Conservation (phyloP, 768 basidiomycete species). For the Suillus plorans region DNA sequence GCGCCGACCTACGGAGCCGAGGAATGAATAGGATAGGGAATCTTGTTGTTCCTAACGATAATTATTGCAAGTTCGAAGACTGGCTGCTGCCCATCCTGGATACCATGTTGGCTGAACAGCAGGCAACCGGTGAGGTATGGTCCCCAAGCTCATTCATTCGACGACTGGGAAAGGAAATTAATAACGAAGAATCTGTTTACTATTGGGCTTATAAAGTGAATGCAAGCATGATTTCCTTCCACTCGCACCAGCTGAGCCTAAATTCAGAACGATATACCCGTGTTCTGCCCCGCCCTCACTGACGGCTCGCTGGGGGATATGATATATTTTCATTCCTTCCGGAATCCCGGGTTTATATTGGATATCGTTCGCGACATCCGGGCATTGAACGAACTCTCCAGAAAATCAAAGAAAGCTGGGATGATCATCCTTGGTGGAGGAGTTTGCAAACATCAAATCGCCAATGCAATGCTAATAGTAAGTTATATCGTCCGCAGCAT, state of each 20-base stretch:
- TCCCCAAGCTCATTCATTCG: slow-evolving; percentile 92
- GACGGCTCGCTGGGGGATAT: slow-evolving; percentile 99
- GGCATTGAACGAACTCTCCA: slow-evolving; percentile 82
- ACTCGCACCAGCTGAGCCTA: slow-evolving; percentile 23
- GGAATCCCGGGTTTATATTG: slow-evolving; percentile 76
- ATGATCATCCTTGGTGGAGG: slow-evolving; percentile 99
- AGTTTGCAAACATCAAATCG: slow-evolving; percentile 99
- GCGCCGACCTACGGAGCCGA: slow-evolving; percentile 77
- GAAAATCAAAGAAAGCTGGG: slow-evolving; percentile 89
- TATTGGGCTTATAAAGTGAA: slow-evolving; percentile 99
- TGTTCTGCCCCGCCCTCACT: slow-evolving; percentile 97
- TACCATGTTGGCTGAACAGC: slow-evolving; percentile 86
- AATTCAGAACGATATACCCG: slow-evolving; percentile 91
- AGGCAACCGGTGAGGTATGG: slow-evolving; percentile 69
- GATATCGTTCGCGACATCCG: slow-evolving; percentile 97
- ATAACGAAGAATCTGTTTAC: slow-evolving; percentile 96
- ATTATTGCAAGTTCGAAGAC: slow-evolving; percentile 99
- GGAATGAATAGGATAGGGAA: slow-evolving; percentile 99
- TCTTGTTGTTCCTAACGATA: slow-evolving; percentile 94
- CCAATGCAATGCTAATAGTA: slow-evolving; percentile 99
- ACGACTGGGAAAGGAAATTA: slow-evolving; percentile 94
- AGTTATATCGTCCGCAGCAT: slow-evolving; percentile 21
- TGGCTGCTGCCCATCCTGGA: slow-evolving; percentile 97
- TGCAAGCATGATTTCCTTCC: slow-evolving; percentile 21
- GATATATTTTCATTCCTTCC: slow-evolving; percentile 98